Conservation (phyloP, 768 basidiomycete species). For the Panaeolus cyanescens region DNA sequence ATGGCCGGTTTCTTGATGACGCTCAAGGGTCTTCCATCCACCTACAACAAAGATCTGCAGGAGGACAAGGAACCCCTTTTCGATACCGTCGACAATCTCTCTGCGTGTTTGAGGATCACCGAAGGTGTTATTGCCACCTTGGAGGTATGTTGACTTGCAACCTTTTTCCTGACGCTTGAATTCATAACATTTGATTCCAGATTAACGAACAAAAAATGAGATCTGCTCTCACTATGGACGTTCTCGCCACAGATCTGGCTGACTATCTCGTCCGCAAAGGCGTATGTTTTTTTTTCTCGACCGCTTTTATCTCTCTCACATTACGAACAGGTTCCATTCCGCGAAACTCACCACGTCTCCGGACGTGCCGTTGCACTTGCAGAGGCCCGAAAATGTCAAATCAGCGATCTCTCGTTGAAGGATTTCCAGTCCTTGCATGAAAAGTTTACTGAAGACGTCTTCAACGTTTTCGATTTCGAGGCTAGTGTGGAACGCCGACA, state of each 20-base stretch:
- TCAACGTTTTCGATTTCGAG: constrained; percentile 91
- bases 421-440: constrained; percentile 79
- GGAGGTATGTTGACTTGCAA: constrained; percentile 54
- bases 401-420: constrained; percentile 76
- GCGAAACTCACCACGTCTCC: constrained; percentile 98
- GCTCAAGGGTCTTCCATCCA: constrained; percentile 94
- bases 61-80: constrained; percentile 99
- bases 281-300: constrained; percentile 49
- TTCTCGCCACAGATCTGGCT: constrained; percentile 97
- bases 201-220: constrained; percentile 91
- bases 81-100: constrained; percentile 87
- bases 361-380: constrained; percentile 96
- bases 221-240: constrained; percentile 91
- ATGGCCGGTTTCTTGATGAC: constrained; percentile 99
- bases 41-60: constrained; percentile 99
- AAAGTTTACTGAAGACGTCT: constrained; percentile 82
- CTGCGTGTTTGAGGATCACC: constrained; percentile 87
- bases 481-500: constrained; percentile 90
- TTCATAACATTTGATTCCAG: constrained; percentile 38
- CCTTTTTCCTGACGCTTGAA: not conserved
- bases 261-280: constrained; percentile 99
- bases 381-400: constrained; percentile 76
- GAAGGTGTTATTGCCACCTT: constrained; percentile 94
- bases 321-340: constrained; percentile 82
- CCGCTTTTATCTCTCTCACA: not conserved